Conservation (phyloP, 352 stramenopile species). For the Blastocystis sp. region DNA sequence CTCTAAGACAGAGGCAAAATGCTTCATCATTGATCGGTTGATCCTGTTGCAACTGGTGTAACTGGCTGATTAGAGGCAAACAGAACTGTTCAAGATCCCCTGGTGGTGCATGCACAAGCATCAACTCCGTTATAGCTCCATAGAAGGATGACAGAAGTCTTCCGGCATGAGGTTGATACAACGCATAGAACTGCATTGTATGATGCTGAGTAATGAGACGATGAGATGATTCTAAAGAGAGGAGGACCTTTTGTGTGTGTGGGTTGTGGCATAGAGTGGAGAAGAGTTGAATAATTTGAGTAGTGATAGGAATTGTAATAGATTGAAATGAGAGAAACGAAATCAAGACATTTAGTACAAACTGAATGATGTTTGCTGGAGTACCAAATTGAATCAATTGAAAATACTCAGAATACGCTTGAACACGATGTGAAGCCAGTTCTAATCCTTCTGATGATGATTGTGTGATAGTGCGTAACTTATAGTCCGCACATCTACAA, state of each 20-base stretch:
- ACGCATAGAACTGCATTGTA: not conserved
- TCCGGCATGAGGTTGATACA: not conserved
- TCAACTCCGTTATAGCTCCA: not conserved
- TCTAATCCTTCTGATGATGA: not conserved
- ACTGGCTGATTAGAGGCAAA: not conserved
- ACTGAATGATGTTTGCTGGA: not conserved
- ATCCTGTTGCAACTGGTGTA: not conserved
- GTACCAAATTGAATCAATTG: not conserved
- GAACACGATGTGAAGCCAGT: not conserved
- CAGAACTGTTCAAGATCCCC: constrained; percentile 43
- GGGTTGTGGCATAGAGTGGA: not conserved
- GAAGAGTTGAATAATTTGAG: not conserved
- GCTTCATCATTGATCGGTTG: not conserved
- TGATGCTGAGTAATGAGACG: not conserved
- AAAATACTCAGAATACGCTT: constrained; percentile 6
- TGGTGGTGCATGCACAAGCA: not conserved
- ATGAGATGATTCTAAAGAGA: not conserved
- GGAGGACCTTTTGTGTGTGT: not conserved
- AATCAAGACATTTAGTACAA: not conserved
- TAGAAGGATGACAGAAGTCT: constrained; percentile 15
- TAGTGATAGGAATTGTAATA: not conserved
- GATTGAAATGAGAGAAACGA: not conserved
- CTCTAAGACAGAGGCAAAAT: not conserved
- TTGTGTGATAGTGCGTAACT: not conserved
- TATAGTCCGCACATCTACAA: not conserved